Conservation (phyloP, 2,329 filamentous ascomycete genomes). For the Colletotrichum sp. region DNA sequence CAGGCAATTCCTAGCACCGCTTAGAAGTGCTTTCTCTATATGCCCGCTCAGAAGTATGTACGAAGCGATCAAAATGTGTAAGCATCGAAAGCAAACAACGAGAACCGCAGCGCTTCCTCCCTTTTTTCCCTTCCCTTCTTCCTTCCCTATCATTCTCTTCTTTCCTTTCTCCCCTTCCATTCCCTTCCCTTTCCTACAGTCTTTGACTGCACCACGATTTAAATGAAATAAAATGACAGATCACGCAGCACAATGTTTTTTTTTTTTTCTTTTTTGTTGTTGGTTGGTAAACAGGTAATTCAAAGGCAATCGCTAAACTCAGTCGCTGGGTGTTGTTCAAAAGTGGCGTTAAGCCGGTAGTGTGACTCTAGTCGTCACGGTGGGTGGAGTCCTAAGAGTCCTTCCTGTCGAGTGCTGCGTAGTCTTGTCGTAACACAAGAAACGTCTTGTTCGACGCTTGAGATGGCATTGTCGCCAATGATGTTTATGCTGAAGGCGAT, state of each 20-base stretch:
- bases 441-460: background rate
- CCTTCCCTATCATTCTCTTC: no score
- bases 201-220: background rate
- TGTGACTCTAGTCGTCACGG: background rate
- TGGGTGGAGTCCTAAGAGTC: background rate
- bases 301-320: background rate
- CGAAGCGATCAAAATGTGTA: background rate
- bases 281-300: background rate
- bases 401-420: background rate
- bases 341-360: background rate
- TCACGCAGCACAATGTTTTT: background rate
- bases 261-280: background rate
- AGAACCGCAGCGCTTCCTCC: background rate
- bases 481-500: background rate
- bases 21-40: background rate
- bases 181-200: background rate
- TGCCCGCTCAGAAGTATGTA: background rate
- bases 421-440: background rate
- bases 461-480: background rate
- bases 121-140: background rate
- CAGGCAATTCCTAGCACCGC: background rate
- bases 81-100: background rate
- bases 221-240: background rate
- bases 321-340: background rate
- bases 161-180: no score